phyloP scores from a whole-genome alignment of 768 basidiomycete genomes.

The Suillus hirtellus region DNA sequence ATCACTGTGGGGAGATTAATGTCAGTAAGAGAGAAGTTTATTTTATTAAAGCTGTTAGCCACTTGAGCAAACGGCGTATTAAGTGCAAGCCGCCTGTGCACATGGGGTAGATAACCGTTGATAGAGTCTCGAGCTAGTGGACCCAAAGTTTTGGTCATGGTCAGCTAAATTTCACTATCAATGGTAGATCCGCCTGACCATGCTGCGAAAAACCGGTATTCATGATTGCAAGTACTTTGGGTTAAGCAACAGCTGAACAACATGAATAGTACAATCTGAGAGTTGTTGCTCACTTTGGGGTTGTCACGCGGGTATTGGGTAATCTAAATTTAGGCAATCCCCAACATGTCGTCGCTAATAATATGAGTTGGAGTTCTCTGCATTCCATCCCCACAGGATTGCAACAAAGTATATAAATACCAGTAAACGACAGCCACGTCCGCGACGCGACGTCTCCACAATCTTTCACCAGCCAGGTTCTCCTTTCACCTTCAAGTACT shows the following conservation, averaged over 20 bases:
- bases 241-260: no score
- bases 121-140: no score
- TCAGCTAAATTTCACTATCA: not conserved
- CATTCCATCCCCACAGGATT: slow-evolving; percentile 26
- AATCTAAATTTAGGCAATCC: slow-evolving; percentile 22
- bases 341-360: slow-evolving; percentile 24
- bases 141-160: not conserved
- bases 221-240: no score
- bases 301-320: not conserved
- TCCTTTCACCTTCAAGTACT: slow-evolving; percentile 11
- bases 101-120: no score
- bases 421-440: slow-evolving; percentile 30
- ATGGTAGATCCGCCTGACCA: not conserved
- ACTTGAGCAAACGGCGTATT: no score
- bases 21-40: not conserved
- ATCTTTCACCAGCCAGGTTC: slow-evolving; percentile 19
- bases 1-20: no score
- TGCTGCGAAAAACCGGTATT: not conserved
- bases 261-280: no score
- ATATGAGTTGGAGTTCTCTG: slow-evolving; percentile 8
- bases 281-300: no score
- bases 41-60: no score
- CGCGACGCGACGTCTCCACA: slow-evolving; percentile 31
- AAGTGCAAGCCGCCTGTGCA: no score
- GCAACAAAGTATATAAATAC: slow-evolving; percentile 25